phyloP scores from a whole-genome alignment of 1,284 basidiomycete genomes.

The Cerrena zonata region DNA sequence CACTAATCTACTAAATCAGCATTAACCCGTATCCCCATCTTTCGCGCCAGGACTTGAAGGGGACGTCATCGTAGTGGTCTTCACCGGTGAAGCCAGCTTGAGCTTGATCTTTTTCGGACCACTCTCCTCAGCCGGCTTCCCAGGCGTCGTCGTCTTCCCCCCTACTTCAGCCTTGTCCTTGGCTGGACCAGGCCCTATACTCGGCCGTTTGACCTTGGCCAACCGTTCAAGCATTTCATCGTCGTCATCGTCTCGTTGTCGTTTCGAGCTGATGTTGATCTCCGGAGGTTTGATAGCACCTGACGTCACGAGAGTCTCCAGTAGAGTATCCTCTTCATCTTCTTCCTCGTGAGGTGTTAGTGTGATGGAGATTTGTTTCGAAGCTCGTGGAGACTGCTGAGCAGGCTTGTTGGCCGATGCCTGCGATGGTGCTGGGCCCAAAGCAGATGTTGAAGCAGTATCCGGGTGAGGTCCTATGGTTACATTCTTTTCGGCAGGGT shows the following conservation, averaged over 20 bases:
- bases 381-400: constrained; percentile 2
- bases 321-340: constrained; percentile 50
- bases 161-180: constrained; percentile 31
- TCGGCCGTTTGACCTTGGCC: constrained; percentile 50
- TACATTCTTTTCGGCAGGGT: constrained; percentile 22
- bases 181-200: constrained; percentile 32
- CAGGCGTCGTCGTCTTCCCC: constrained; percentile 7
- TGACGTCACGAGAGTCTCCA: constrained; percentile 48
- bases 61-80: constrained; percentile 30
- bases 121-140: constrained; percentile 55
- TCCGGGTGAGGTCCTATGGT: not conserved
- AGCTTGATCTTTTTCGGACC: constrained; percentile 75
- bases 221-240: constrained; percentile 56
- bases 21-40: constrained; percentile 68
- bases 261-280: constrained; percentile 53
- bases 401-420: constrained; percentile 20
- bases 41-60: constrained; percentile 64
- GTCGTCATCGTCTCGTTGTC: constrained; percentile 73
- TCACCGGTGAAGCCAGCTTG: constrained; percentile 46
- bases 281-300: constrained; percentile 26
- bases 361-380: not conserved
- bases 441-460: constrained; percentile 11
- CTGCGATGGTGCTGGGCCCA: constrained; percentile 18
- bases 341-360: constrained; percentile 20
- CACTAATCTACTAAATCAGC: not conserved